Percentiles rank a stretch among this genome's conserved stretches.
These are phyloP conservation scores for Leptodermis oblonga DNA, from an alignment of 257 asterid genomes.

Conservation along the genomic window DNA sequence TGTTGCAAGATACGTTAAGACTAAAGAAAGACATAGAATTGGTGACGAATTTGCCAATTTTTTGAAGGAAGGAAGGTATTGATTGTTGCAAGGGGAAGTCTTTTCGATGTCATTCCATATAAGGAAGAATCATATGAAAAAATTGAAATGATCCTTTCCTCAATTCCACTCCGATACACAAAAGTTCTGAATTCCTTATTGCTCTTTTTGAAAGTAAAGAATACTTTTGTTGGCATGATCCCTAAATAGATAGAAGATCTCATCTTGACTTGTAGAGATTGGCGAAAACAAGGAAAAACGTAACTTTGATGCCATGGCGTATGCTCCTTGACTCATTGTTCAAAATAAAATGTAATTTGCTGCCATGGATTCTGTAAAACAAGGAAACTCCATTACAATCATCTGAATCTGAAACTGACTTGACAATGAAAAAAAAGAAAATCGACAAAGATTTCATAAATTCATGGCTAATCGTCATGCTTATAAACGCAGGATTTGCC, in stretches of 20 bases:
- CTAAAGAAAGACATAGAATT: conserved; percentile 6
- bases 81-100: neutral
- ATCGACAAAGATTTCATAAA: neutral
- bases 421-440: neutral
- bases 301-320: conserved; percentile 1
- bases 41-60: neutral
- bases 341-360: neutral
- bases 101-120: neutral
- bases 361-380: neutral
- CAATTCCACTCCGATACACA: neutral
- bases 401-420: neutral
- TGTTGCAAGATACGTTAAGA: neutral
- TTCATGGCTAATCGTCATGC: neutral
- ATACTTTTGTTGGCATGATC: neutral
- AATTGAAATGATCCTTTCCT: neutral
- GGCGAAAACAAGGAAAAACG: neutral
- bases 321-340: neutral
- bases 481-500: no score
- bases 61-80: conserved; percentile 3
- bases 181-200: neutral
- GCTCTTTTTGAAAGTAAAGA: neutral
- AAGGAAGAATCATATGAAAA: neutral
- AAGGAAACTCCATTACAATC: no score
- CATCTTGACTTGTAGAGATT: no score
- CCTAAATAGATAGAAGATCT: no score